Evolutionary conservation across 2,329 filamentous ascomycete species (phyloP), one percentile per base, ranked within the genome.

Genomic region (Monosporascus sp.): DNA sequence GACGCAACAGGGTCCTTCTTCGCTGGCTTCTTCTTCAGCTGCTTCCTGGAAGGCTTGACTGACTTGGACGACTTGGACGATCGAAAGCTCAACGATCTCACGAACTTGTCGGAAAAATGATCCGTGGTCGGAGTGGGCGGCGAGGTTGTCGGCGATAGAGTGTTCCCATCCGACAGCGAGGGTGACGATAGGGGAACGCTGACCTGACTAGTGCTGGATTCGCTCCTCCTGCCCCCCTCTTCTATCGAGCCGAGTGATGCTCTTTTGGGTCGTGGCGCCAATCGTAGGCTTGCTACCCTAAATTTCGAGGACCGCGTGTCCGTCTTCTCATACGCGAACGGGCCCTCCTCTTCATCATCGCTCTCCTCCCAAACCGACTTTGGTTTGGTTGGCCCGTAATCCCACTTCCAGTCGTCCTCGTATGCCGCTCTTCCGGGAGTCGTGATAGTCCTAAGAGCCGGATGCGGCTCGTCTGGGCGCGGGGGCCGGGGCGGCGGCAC

Each of bases 401-500:
- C 80, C 54, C 82, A 74, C 66, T 80, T 84, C 65, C 72, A 73
- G 55, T 72, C 70, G 55, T 77, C 72, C 15, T 66, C 59, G 44
- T 60, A 58, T 24, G 67, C 62, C 14, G 11, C 43, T 22, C 17
- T 6, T 7, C 66, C 63, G 35, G 63, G 60, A 22, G 56, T 58
- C 44, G 62, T 60, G 43, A 70, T 69, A 39, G 62, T 66, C 53
- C 80, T 74, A 51, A 82, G 72, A 17, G 79, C 76, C 20, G 79
- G 79, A 59, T 82, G 80, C 64, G 80, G 72, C 64, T 82, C 78
- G 2, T 69, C 67, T 11, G 77, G 77, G 41, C 75, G 75, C 39
- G 74, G 66, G 8, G 69, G 65, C 7, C 69, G 65, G 38, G 63
- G 65, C 41, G 73, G 70, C 24, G 67, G 64, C 27, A 67, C 65